phyloP scores from a whole-genome alignment of 2,329 filamentous ascomycete species.

The Fusarium sp. region DNA sequence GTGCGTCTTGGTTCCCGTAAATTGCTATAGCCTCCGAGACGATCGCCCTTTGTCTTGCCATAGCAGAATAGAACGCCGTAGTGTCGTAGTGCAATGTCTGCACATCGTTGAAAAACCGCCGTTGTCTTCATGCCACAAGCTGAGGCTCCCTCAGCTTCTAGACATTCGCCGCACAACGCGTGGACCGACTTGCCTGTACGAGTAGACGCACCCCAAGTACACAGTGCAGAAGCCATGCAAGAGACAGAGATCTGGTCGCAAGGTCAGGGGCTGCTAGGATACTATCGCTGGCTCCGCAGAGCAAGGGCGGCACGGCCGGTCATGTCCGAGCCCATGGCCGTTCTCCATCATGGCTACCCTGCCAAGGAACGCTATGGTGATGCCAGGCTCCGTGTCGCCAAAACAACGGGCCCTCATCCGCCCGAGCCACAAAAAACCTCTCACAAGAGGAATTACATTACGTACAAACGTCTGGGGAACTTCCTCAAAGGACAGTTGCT shows the following conservation, averaged over 20 bases:
- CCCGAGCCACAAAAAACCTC: constrained; percentile 23
- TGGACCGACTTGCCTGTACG: background rate
- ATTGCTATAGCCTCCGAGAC: no score
- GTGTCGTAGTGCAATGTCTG: background rate
- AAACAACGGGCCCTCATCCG: constrained; percentile 34
- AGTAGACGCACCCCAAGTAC: constrained; percentile 11
- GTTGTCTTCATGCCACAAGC: background rate
- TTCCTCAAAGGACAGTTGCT: constrained; percentile 26
- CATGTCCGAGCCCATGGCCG: constrained; percentile 44
- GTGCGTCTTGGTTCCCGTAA: background rate
- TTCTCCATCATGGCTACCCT: constrained; percentile 26
- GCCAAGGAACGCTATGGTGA: constrained; percentile 18
- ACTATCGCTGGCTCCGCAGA: constrained; percentile 30
- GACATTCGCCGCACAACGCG: background rate
- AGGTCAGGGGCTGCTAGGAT: constrained; percentile 28
- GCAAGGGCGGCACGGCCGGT: constrained; percentile 39
- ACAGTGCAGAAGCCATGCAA: constrained; percentile 6
- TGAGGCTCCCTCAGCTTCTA: background rate
- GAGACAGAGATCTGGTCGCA: constrained; percentile 15
- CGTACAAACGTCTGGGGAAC: constrained; percentile 45
- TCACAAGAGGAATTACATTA: constrained; percentile 40
- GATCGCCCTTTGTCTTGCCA: background rate
- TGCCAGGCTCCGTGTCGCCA: constrained; percentile 25
- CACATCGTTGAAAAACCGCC: background rate
- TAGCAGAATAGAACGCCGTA: background rate